These are phyloP conservation scores for Thermomucor indicae-seudaticae DNA, from an alignment of 371 early-diverging fungal species.

Conservation along the genomic window DNA sequence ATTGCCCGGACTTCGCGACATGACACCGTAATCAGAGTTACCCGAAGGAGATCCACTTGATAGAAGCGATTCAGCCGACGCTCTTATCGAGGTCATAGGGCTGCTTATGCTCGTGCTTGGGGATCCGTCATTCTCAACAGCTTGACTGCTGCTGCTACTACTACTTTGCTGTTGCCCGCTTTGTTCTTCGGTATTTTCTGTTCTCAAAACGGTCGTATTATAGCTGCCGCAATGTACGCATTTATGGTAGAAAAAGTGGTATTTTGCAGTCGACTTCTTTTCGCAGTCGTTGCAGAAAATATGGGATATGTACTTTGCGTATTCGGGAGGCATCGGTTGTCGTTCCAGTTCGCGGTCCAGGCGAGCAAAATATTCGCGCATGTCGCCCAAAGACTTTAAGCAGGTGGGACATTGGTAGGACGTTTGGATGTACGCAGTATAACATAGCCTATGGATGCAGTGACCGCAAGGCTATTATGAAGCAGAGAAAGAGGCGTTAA, in stretches of 20 bases:
- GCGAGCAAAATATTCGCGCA: conserved; percentile 75
- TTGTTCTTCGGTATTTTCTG: conserved; percentile 25
- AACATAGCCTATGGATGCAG: conserved; percentile 89
- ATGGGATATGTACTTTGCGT: conserved; percentile 60
- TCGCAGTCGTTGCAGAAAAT: conserved; percentile 98
- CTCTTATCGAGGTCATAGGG: too few species aligned
- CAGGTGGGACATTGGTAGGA: conserved; percentile 98
- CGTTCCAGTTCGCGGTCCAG: conserved; percentile 80
- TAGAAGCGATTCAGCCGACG: too few species aligned
- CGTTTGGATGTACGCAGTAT: conserved; percentile 76
- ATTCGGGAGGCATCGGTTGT: conserved; percentile 91
- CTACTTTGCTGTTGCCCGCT: neutral
- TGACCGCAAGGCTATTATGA: conserved; percentile 85
- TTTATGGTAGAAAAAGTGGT: conserved; percentile 95
- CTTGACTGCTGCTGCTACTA: neutral
- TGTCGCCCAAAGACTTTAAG: conserved; percentile 88
- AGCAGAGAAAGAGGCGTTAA: neutral
- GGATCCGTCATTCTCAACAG: too few species aligned
- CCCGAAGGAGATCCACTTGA: too few species aligned
- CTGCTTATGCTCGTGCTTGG: too few species aligned
- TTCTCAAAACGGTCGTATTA: conserved; percentile 86
- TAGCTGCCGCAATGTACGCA: conserved; percentile 85
- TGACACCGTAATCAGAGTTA: too few species aligned
- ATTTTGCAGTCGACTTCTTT: conserved; percentile 72
- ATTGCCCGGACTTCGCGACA: too few species aligned